Evolutionary conservation across 441 rosid genomes (phyloP).

Genomic region (Erodium texanum): DNA sequence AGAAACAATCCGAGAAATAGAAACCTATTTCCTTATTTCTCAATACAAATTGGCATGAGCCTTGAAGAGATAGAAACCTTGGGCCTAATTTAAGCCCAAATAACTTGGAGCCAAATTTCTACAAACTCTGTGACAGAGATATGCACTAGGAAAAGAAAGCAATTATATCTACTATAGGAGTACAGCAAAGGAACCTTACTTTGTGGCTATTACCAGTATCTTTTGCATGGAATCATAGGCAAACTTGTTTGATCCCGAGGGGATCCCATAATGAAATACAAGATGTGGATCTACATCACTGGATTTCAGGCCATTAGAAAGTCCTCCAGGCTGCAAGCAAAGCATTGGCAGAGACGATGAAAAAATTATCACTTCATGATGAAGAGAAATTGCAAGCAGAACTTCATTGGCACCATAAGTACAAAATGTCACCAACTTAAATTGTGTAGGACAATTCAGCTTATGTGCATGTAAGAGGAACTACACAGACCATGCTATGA

Average conservation of each 20-base stretch:
- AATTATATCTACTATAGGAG: not conserved
- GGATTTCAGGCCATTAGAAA: slow-evolving; percentile 47
- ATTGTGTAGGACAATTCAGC: not conserved
- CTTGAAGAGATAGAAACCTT: too few species aligned
- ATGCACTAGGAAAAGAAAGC: not conserved
- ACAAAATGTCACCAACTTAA: not conserved
- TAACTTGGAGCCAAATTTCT: too few species aligned
- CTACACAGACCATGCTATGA: not conserved
- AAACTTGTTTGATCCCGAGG: slow-evolving; percentile 57
- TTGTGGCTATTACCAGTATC: slow-evolving; percentile 67
- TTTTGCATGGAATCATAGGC: slow-evolving; percentile 64
- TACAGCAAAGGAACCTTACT: slow-evolving; percentile 29
- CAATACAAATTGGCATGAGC: too few species aligned
- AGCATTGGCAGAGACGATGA: slow-evolving; percentile 2
- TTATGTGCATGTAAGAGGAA: not conserved
- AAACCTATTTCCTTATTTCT: too few species aligned
- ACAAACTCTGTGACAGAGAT: not conserved
- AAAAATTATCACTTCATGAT: not conserved
- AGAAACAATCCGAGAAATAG: too few species aligned
- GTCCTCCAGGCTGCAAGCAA: slow-evolving; percentile 55
- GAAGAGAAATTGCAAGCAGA: not conserved
- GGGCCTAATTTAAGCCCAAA: too few species aligned
- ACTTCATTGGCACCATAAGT: not conserved
- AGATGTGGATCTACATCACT: slow-evolving; percentile 67
- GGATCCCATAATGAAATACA: slow-evolving; percentile 76